Percentiles rank a stretch among this genome's conserved stretches.
These are phyloP conservation scores for Colletotrichum spaethianum DNA, from an alignment of 2,329 filamentous ascomycete genomes.

Conservation along the genomic window DNA sequence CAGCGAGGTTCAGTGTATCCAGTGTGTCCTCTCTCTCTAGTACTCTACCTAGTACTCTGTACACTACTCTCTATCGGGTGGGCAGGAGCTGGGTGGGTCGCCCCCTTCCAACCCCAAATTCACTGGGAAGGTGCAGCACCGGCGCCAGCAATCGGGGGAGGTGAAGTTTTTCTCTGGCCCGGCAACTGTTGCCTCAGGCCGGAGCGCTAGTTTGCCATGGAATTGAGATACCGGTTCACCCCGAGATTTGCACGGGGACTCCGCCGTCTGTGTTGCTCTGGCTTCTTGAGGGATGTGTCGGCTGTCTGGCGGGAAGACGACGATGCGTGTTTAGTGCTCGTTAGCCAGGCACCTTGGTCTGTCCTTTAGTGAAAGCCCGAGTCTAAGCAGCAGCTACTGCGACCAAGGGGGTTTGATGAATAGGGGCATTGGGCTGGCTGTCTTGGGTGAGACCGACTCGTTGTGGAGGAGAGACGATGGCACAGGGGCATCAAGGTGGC, in stretches of 20 bases:
- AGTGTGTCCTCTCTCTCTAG: slow-evolving; percentile 12
- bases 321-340: background rate
- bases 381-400: background rate
- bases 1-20: slow-evolving; percentile 1
- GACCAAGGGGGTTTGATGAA: slow-evolving; percentile 1
- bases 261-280: slow-evolving; percentile 20
- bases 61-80: slow-evolving; percentile 1
- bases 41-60: background rate
- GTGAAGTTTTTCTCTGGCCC: slow-evolving; percentile 25
- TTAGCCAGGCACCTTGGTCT: background rate
- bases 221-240: slow-evolving; percentile 44
- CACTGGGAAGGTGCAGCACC: slow-evolving; percentile 33
- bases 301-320: background rate
- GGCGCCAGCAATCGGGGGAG: background rate
- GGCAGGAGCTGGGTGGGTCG: slow-evolving; percentile 23
- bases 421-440: background rate
- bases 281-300: background rate
- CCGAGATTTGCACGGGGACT: slow-evolving; percentile 43
- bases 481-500: slow-evolving; percentile 18
- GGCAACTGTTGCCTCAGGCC: slow-evolving; percentile 42
- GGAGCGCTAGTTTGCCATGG: slow-evolving; percentile 40
- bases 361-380: background rate
- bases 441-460: background rate
- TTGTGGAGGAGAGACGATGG: background rate
- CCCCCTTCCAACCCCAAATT: slow-evolving; percentile 38